Percentiles rank a stretch among this genome's conserved stretches.
phyloP scores from a whole-genome alignment of 2,329 filamentous ascomycete species.

The Zasmidium angulare region DNA sequence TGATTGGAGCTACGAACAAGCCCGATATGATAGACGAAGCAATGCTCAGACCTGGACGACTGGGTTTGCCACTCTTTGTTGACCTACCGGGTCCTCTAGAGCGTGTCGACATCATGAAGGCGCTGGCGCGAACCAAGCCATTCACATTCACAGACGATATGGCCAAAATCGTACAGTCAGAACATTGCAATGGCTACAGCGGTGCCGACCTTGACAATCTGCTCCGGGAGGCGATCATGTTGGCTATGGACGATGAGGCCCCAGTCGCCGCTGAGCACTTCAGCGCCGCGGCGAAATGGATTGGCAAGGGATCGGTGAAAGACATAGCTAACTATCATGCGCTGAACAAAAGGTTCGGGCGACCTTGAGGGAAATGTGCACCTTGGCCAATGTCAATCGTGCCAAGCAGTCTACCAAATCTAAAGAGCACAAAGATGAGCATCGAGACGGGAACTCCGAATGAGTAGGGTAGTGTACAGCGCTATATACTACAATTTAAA shows the following conservation, averaged over 20 bases:
- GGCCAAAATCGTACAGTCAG: constrained; percentile 64
- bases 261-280: constrained; percentile 53
- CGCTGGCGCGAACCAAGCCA: constrained; percentile 58
- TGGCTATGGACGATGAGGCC: constrained; percentile 50
- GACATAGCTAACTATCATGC: constrained; percentile 59
- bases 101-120: constrained; percentile 79
- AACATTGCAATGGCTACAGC: constrained; percentile 73
- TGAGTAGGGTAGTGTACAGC: neutral
- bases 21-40: constrained; percentile 96
- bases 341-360: constrained; percentile 43
- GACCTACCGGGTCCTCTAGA: constrained; percentile 78
- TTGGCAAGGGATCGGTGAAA: constrained; percentile 53
- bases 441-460: too few species aligned
- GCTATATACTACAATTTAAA: neutral
- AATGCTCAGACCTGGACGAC: constrained; percentile 85
- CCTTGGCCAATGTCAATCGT: too few species aligned
- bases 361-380: neutral
- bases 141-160: constrained; percentile 47
- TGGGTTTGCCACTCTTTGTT: constrained; percentile 86
- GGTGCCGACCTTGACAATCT: constrained; percentile 64
- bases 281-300: constrained; percentile 40
- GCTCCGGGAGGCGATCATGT: constrained; percentile 59
- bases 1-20: constrained; percentile 91
- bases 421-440: neutral
- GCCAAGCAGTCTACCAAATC: neutral